Evolutionary conservation across 2,329 filamentous ascomycete species (phyloP).

Genomic region (Phialophora macrospora): DNA sequence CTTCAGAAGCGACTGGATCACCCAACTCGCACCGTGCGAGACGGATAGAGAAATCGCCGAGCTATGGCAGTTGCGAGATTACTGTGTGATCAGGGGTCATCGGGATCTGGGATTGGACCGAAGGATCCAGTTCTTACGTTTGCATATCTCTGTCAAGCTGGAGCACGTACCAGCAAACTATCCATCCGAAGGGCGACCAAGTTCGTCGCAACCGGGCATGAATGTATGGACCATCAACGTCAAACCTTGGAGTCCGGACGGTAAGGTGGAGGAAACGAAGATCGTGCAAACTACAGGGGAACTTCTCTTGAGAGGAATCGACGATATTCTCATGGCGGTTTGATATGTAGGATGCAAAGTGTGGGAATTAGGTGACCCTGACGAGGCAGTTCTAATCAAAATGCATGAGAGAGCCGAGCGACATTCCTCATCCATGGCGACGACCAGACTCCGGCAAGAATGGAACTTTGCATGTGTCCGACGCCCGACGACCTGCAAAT

Average conservation of each 20-base stretch:
- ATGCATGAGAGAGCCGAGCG: not conserved
- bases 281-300: constrained; percentile 11
- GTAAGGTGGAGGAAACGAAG: constrained; percentile 5
- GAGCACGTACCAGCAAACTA: constrained; percentile 8
- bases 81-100: constrained; percentile 20
- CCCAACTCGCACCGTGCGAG: constrained; percentile 9
- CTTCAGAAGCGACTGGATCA: constrained; percentile 28
- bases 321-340: constrained; percentile 13
- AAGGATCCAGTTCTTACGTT: constrained; percentile 18
- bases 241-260: constrained; percentile 8
- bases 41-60: constrained; percentile 13
- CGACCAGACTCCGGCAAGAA: not conserved
- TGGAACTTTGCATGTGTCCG: not conserved
- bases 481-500: not conserved
- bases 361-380: not conserved
- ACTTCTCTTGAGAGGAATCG: constrained; percentile 18
- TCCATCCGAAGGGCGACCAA: constrained; percentile 5
- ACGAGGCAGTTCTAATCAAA: not conserved
- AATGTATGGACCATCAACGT: constrained; percentile 29
- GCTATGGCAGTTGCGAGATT: constrained; percentile 21
- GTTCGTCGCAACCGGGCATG: constrained; percentile 17
- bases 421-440: not conserved
- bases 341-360: not conserved
- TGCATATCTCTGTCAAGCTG: constrained; percentile 16
- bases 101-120: constrained; percentile 20